Conservation (phyloP, 805 yeast genomes). For the Pichia occidentalis region DNA sequence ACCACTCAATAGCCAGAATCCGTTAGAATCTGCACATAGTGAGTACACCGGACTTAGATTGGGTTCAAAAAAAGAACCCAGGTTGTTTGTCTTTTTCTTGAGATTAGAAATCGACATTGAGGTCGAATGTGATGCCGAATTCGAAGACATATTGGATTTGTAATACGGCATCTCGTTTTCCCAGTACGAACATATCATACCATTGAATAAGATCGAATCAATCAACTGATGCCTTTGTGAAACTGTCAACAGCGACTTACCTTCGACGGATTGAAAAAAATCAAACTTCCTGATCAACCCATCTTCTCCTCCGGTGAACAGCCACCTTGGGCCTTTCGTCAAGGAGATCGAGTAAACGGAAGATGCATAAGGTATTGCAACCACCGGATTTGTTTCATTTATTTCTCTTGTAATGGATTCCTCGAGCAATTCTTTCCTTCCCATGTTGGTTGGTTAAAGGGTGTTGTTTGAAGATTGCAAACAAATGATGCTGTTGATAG, state of each 20-base stretch:
- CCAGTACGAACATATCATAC: constrained; percentile 82
- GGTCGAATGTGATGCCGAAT: constrained; percentile 2
- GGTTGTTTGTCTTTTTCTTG: constrained; percentile 13
- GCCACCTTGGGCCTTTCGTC: constrained; percentile 75
- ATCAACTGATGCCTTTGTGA: constrained; percentile 86
- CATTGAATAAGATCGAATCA: constrained; percentile 80
- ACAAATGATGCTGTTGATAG: not conserved
- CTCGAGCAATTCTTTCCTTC: constrained; percentile 24
- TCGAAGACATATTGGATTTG: constrained; percentile 31
- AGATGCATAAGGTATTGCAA: constrained; percentile 78
- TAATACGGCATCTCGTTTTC: constrained; percentile 87
- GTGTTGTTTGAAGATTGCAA: no score
- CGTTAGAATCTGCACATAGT: constrained; percentile 74
- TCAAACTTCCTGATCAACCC: constrained; percentile 90
- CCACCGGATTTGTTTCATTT: constrained; percentile 74
- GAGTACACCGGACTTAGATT: constrained; percentile 80
- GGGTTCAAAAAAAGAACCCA: constrained; percentile 32
- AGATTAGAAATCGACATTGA: constrained; percentile 18
- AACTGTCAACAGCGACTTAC: constrained; percentile 78
- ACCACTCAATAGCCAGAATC: constrained; percentile 81
- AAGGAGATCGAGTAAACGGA: constrained; percentile 73
- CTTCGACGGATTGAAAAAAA: constrained; percentile 77
- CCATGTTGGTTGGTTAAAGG: constrained; percentile 2
- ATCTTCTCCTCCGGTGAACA: constrained; percentile 93
- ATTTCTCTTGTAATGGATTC: constrained; percentile 38